These are phyloP conservation scores for Pistacia atlantica DNA, from an alignment of 345 rosid species.

Conservation along the genomic window DNA sequence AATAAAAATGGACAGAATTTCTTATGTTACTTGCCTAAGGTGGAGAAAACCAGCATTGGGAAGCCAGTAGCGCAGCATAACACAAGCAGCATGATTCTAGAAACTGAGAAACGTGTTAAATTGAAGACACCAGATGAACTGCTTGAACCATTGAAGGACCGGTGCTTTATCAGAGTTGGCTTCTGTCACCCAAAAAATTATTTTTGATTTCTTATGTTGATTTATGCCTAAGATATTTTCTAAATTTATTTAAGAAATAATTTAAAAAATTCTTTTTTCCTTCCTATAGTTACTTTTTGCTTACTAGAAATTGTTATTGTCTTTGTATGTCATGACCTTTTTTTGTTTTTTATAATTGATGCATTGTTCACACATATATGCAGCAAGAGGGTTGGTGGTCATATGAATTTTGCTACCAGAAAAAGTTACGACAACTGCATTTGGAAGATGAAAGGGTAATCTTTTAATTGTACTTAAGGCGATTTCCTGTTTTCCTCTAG, in stretches of 20 bases:
- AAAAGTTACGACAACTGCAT: constrained; percentile 64
- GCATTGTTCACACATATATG: constrained; percentile 18
- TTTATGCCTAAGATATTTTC: background rate
- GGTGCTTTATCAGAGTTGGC: constrained; percentile 68
- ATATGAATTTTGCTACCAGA: constrained; percentile 83
- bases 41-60: constrained; percentile 58
- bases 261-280: background rate
- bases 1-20: constrained; percentile 62
- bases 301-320: background rate
- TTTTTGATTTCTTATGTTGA: constrained; percentile 8
- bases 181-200: constrained; percentile 3
- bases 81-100: constrained; percentile 75
- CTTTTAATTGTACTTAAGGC: constrained; percentile 1
- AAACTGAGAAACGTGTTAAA: constrained; percentile 64
- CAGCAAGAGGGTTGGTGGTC: constrained; percentile 99
- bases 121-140: constrained; percentile 92
- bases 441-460: constrained; percentile 70
- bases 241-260: background rate
- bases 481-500: constrained; percentile 4
- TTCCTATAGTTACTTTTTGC: background rate
- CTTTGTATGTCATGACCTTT: background rate
- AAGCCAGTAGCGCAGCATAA: constrained; percentile 53
- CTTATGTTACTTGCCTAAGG: constrained; percentile 82
- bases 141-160: constrained; percentile 63
- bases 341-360: background rate